Conservation (phyloP, 495 filamentous ascomycete genomes). For the Penicillium cataractarum region DNA sequence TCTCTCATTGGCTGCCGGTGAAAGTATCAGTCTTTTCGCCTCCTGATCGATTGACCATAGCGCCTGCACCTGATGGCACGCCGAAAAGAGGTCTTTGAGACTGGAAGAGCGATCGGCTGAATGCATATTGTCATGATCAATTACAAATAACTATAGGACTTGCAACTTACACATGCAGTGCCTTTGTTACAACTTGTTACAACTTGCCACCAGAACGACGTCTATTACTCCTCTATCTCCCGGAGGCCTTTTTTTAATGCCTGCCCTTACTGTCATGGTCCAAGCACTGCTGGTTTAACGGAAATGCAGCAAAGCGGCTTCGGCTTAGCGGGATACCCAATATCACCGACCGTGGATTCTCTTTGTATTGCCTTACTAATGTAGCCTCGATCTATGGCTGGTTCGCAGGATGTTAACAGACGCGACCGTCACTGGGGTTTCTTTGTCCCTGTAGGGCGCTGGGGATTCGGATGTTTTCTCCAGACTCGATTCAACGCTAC, state of each 20-base stretch:
- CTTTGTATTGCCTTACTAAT: background rate
- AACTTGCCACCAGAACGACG: no score
- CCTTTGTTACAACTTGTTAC: no score
- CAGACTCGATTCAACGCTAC: no score
- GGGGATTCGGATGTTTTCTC: no score
- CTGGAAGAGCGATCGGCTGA: background rate
- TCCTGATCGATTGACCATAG: background rate
- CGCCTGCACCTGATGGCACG: background rate
- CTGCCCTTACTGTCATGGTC: background rate
- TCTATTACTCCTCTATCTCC: background rate
- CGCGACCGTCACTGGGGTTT: no score
- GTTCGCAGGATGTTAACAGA: background rate
- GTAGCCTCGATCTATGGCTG: background rate
- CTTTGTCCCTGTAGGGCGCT: no score
- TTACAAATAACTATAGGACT: no score
- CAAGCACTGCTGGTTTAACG: background rate
- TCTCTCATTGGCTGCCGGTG: background rate
- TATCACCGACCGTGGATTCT: slow-evolving; percentile 8
- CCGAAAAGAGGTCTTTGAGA: no score
- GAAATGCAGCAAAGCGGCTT: background rate
- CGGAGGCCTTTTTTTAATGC: background rate
- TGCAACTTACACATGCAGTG: no score
- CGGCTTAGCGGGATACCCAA: slow-evolving; percentile 11
- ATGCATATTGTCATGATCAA: background rate
- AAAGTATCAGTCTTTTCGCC: background rate